Base-by-base conservation (phyloP, 768 basidiomycete species). In the Boletus fagicola region DNA sequence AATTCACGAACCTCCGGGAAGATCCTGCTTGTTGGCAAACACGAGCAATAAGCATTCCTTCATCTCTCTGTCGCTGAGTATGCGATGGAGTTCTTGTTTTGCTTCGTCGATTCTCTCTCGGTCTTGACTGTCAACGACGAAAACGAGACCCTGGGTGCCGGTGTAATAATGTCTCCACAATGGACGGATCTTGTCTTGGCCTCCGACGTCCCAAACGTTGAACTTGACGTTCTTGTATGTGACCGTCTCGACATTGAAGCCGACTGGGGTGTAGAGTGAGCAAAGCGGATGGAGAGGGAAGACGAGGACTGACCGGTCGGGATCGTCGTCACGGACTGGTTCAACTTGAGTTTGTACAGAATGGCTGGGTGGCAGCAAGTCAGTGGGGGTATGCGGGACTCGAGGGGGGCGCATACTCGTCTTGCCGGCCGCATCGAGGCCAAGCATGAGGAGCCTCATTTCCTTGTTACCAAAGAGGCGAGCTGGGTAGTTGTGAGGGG, bases 81-180 rank as follows among this genome's bases (percentile, higher is more conserved):
- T 98, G 59, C 94, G 85, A 69, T 98, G 95, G 30, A 98, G 78
- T 75, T 98, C 96, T 69, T 90, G 88, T 69, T 94, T 90, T 38
- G 96, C 96, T 76, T 98, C 96, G 71, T 98, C 94, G 68, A 98
- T 89, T 58, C 96, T 85, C 67, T 96, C 94, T 58, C 92, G 79
- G 74, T 98, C 96, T 69, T 94, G 92, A 61, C 93, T 95, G 76
- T 98, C 96, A 56, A 98, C 94, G 56, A 98, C 96, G 71, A 97
- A 98, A 54, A 98, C 95, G 61, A 98, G 86, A 56, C 95, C 96
- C 76, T 98, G 96, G 1, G 96, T 98, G 59, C 96, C 96, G 13
- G 96, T 98, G 78, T 98, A 98, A 75, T 98, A 98, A 75, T 98
- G 96, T 76, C 96, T 83, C 96, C 96, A 98, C 42, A 98, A 80